A percentile compares a stretch with the other conserved stretches of the same genome.
Evolutionary conservation across 2,329 filamentous ascomycete species (phyloP).

Genomic region (Aspergillus hiratsukae): DNA sequence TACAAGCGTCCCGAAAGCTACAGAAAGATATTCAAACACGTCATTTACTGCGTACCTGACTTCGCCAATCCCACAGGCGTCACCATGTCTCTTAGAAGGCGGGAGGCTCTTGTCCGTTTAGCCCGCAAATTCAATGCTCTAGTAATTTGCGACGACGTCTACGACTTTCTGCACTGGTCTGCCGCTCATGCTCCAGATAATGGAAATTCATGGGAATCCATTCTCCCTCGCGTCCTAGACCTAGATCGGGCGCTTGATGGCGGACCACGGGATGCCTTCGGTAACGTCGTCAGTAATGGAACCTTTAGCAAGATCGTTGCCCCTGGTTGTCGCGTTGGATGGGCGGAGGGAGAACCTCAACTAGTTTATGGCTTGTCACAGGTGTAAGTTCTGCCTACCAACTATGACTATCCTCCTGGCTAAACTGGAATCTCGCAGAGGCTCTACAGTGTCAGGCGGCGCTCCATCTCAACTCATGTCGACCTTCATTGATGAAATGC

Average conservation of each 20-base stretch:
- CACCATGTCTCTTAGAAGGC: background rate
- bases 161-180: background rate
- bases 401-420: background rate
- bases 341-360: constrained; percentile 66
- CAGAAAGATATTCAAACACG: background rate
- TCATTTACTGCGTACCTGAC: background rate
- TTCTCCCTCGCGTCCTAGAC: background rate
- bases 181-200: background rate
- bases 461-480: constrained; percentile 54
- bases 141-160: background rate
- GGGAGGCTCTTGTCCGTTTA: background rate
- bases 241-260: background rate
- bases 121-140: background rate
- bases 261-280: background rate
- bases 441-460: constrained; percentile 47
- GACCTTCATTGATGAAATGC: constrained; percentile 50
- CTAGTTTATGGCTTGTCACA: constrained; percentile 53
- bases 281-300: background rate
- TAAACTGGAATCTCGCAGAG: constrained; percentile 9
- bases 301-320: constrained; percentile 75
- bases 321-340: constrained; percentile 76
- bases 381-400: constrained; percentile 40
- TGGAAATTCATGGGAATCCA: background rate
- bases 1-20: background rate
- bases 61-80: background rate